These are phyloP conservation scores for Vaccinium corymbosum DNA, from an alignment of 148 eudicot genomes.

Conservation along the genomic window DNA sequence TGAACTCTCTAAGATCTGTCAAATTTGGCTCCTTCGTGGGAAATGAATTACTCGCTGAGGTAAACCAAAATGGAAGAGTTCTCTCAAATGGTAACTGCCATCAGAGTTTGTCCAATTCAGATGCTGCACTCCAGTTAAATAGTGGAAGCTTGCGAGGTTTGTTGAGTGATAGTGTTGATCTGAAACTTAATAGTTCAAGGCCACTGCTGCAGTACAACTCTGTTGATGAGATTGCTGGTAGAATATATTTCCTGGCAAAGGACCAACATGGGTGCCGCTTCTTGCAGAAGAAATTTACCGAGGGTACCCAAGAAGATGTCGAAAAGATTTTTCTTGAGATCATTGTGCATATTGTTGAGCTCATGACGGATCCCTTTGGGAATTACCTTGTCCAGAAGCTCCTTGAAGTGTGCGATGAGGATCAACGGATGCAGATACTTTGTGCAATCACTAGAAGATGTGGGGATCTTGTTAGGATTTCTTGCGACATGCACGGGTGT, in stretches of 20 bases:
- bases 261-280: conserved; percentile 44
- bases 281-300: conserved; percentile 34
- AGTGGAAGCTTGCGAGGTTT: neutral
- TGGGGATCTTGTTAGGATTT: conserved; percentile 35
- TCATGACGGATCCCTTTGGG: conserved; percentile 43
- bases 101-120: neutral
- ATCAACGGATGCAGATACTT: conserved; percentile 37
- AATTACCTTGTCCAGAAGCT: conserved; percentile 43
- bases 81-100: conserved; percentile 20
- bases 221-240: conserved; percentile 28
- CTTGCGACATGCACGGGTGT: conserved; percentile 41
- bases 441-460: conserved; percentile 26
- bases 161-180: conserved; percentile 10
- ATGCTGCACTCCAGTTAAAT: conserved; percentile 16
- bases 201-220: conserved; percentile 22
- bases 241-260: conserved; percentile 33
- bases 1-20: conserved; percentile 24
- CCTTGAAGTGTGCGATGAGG: conserved; percentile 35
- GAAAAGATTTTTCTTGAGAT: conserved; percentile 32
- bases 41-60: conserved; percentile 17
- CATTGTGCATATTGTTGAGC: conserved; percentile 34
- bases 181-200: conserved; percentile 20
- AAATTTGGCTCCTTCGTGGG: conserved; percentile 26
- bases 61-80: conserved; percentile 23
- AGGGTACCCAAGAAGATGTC: conserved; percentile 31